Conservation (phyloP, 2,329 filamentous ascomycete genomes). For the Corinectria fuckeliana region DNA sequence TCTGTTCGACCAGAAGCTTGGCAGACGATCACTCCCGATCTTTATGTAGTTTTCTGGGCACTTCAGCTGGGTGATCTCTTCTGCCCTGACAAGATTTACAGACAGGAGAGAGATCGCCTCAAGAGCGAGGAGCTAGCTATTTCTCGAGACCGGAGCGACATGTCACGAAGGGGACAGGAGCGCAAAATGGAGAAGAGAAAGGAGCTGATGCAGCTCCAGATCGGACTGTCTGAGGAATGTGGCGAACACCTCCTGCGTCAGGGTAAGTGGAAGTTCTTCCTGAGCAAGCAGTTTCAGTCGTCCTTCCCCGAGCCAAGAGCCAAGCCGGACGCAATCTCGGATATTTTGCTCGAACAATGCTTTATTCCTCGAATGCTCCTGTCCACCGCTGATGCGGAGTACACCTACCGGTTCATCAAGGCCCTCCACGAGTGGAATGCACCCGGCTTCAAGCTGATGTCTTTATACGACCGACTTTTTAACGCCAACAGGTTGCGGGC, state of each 20-base stretch:
- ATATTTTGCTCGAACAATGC: conserved; percentile 85
- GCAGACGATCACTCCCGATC: conserved; percentile 75
- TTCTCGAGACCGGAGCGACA: conserved; percentile 74
- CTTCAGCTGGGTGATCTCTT: conserved; percentile 82
- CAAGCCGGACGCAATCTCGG: conserved; percentile 72
- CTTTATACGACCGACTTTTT: conserved; percentile 84
- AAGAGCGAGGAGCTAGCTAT: conserved; percentile 71
- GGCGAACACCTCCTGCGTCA: conserved; percentile 72
- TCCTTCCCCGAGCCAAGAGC: conserved; percentile 77
- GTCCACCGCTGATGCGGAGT: conserved; percentile 87
- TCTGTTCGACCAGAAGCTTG: conserved; percentile 69
- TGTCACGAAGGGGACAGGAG: conserved; percentile 71
- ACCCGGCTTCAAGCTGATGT: conserved; percentile 85
- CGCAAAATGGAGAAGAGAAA: conserved; percentile 69
- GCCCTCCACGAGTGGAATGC: conserved; percentile 85
- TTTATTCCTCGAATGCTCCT: conserved; percentile 86
- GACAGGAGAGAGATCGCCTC: conserved; percentile 73
- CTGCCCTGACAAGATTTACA: conserved; percentile 79
- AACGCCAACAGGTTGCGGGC: conserved; percentile 79
- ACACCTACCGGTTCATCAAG: conserved; percentile 84
- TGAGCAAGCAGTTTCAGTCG: conserved; percentile 76
- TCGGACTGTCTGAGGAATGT: conserved; percentile 75
- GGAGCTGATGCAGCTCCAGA: conserved; percentile 70
- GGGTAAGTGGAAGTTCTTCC: conserved; percentile 69
- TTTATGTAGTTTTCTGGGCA: conserved; percentile 93